Conservation (phyloP, 768 basidiomycete genomes). For the Pilatotrama ljubarskyi region DNA sequence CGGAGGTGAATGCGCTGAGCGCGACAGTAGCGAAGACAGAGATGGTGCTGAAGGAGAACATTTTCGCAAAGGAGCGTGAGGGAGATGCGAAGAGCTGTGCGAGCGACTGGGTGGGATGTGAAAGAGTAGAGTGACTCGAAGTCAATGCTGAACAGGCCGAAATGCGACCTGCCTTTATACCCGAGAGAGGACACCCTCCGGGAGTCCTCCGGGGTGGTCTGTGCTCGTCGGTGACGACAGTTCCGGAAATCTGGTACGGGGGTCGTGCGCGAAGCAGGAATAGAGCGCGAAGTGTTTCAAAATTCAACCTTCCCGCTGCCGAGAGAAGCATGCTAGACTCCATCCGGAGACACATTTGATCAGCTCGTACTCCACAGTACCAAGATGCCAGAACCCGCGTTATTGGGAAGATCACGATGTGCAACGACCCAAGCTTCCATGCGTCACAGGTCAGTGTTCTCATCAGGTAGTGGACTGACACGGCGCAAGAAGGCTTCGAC, state of each 20-base stretch:
- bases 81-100: slow-evolving; percentile 20
- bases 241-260: neutral
- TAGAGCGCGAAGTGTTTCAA: slow-evolving; percentile 9
- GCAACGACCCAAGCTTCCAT: neutral
- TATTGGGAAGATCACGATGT: neutral
- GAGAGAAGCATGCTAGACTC: slow-evolving; percentile 12
- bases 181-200: neutral
- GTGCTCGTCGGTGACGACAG: neutral
- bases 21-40: slow-evolving; percentile 29
- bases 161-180: slow-evolving; percentile 11
- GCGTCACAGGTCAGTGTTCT: neutral
- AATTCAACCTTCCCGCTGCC: slow-evolving; percentile 8
- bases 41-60: slow-evolving; percentile 38
- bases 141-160: slow-evolving; percentile 17
- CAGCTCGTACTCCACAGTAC: slow-evolving; percentile 5
- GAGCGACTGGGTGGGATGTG: slow-evolving; percentile 8
- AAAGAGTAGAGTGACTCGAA: slow-evolving; percentile 14
- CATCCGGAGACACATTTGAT: slow-evolving; percentile 10
- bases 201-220: neutral
- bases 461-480: neutral
- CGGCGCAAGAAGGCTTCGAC: neutral
- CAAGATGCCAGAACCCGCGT: neutral
- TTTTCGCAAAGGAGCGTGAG: slow-evolving; percentile 36
- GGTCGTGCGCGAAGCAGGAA: neutral
- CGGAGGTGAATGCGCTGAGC: slow-evolving; percentile 23